These are phyloP conservation scores for Paraphaeosphaeria minitans DNA, from an alignment of 2,329 filamentous ascomycete species.

Conservation along the genomic window DNA sequence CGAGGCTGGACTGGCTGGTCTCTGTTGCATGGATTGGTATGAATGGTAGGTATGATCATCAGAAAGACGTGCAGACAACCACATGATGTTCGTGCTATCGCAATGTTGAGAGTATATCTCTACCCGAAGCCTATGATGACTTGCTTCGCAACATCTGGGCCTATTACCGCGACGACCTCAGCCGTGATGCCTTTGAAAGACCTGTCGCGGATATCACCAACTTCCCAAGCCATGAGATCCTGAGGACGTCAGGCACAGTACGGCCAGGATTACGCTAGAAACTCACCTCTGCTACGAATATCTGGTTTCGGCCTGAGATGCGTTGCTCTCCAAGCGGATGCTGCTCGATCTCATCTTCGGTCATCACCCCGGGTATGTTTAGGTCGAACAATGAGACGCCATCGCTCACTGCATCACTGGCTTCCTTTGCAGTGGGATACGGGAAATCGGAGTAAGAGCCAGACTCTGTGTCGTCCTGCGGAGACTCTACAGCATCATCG, in stretches of 20 bases:
- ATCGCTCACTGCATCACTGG: conserved; percentile 39
- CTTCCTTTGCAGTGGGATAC: conserved; percentile 35
- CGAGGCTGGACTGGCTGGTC: neutral
- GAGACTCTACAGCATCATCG: conserved; percentile 1
- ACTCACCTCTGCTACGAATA: conserved; percentile 43
- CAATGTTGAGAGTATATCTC: neutral
- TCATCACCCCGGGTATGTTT: conserved; percentile 70
- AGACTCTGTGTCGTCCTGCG: conserved; percentile 7
- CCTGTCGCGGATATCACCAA: conserved; percentile 56
- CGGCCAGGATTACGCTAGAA: conserved; percentile 44
- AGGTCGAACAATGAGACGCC: conserved; percentile 62
- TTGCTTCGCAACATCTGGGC: conserved; percentile 61
- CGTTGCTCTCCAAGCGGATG: conserved; percentile 65
- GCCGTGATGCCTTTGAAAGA: conserved; percentile 67
- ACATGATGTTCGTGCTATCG: neutral
- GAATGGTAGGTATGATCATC: too few species aligned
- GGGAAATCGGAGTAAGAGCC: conserved; percentile 30
- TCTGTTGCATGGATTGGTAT: neutral
- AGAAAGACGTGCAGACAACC: neutral
- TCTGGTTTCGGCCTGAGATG: conserved; percentile 53
- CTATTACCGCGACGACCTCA: conserved; percentile 70
- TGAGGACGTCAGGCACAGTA: conserved; percentile 39
- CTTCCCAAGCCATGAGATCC: conserved; percentile 66
- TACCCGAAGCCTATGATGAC: conserved; percentile 64
- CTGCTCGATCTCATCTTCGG: conserved; percentile 57